Base-by-base conservation (phyloP, 139 green algal species). In the Axilococcus clingmanii region DNA sequence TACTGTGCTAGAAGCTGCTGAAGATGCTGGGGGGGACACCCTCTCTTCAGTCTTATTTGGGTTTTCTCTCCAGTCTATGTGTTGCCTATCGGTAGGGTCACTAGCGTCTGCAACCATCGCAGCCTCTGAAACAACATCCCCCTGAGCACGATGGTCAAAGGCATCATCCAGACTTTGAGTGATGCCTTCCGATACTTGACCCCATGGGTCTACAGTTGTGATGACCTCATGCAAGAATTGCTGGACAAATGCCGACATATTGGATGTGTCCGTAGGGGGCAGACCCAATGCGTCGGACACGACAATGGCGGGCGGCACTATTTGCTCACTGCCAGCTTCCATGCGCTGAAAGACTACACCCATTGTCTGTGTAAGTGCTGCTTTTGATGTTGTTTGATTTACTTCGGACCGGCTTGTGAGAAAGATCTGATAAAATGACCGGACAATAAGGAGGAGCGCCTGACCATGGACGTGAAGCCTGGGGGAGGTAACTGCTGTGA, bases 351-450 rank as follows among this genome's bases (percentile, higher is more conserved):
- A 96, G 28, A 95, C 85, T 32, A 94, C 74, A 43, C 90, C 92
- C 12, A 98, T 68, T 80, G 96, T 98, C 55, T 72, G 62, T 24
- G 83, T 97, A 11, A 99, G 74, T 15, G 80, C 79, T 1, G 90
- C 93, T 64, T 96, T 95, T 28, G 93, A 93, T 2, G 88, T 95
- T 30, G 71, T 83, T 65, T 96, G 88, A 61, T 94, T 98, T 28
- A 89, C 76, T 16, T 93, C 78, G 8, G 48, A 76, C 43, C 81
- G 71, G 33, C 65, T 79, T 72, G 84, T 83, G 27, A 95, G 60
- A 77, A 87, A 95, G 52, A 98, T 91, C 69, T 97, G 95, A 80
- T 96, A 97, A 69, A 78, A 93, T 14, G 86, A 91, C 24, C 87
- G 75, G 50, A 99, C 80, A 6, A 79, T 77, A 33, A 78, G 55